Evolutionary conservation across 129 eudicot genomes (phyloP), one percentile per base, ranked within the genome.

Genomic region (Logfia minima): DNA sequence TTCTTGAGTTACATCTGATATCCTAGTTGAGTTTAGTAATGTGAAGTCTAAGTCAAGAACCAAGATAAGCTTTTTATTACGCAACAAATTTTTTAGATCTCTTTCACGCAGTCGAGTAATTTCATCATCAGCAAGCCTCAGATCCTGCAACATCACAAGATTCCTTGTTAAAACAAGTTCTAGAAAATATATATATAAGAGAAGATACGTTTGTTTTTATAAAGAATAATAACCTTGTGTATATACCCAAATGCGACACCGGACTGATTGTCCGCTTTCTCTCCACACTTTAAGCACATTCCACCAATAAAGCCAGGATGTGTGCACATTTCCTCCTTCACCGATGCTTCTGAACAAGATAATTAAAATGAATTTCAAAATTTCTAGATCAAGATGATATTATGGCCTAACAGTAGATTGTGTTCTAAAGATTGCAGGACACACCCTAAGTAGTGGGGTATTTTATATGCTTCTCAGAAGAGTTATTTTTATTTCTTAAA

Each of bases 1-100:
- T 72, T 91, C 96, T 37, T 77, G 75, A 19, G 81, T 84, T 29
- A 93, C 73, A 82, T 94, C 96, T 48, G 74, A 21, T 29, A 89
- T 34, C 48, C 88, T 78, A 45, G 96, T 74, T 79, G 98, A 91
- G 82, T 94, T 91, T 9, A 94, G 94, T 66, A 94, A 81, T 28
- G 98, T 94, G 78, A 91, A 97, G 79, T 94, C 97, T 70, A 94
- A 87, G 85, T 94, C 98, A 75, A 94, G 92, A 71, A 94, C 92
- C 83, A 94, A 80, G 68, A 79, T 84, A 17, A 94, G 93, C 80
- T 94, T 94, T 74, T 75, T 91, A 22, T 83, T 84, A 61, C 86
- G 82, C 31, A 94, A 75, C 82, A 91, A 80, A 70, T 79, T 83
- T 84, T 87, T 89, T 62, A 89, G 34, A 77, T 94, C 97, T 72